These are phyloP conservation scores for Hawksworthiomyces lignivorus DNA, from an alignment of 2,329 filamentous ascomycete genomes.

Conservation along the genomic window DNA sequence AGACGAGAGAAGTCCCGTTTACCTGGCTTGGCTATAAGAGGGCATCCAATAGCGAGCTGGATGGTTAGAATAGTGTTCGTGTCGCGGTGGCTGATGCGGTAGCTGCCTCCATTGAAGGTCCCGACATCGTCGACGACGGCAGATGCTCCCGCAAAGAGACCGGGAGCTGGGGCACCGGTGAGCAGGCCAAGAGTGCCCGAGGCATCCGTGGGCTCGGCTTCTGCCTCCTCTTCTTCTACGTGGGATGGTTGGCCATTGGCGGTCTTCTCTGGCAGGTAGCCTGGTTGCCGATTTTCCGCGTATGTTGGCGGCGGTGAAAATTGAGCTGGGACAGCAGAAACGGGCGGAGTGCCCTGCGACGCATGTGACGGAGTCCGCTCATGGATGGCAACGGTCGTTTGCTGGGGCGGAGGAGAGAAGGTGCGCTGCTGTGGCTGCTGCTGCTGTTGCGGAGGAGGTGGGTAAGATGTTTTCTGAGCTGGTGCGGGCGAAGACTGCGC, in stretches of 20 bases:
- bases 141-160: conserved; percentile 56
- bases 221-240: conserved; percentile 13
- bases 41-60: conserved; percentile 83
- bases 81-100: conserved; percentile 85
- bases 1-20: too few species aligned
- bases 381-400: conserved; percentile 29
- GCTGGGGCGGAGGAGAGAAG: conserved; percentile 20
- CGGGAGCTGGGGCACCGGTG: conserved; percentile 32
- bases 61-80: conserved; percentile 83
- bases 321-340: conserved; percentile 8
- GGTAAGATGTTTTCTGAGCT: conserved; percentile 17
- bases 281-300: conserved; percentile 14
- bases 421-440: conserved; percentile 19
- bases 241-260: background rate
- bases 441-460: conserved; percentile 17
- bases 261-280: conserved; percentile 26
- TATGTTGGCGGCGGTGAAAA: conserved; percentile 24
- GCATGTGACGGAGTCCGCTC: conserved; percentile 24
- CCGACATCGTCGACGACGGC: conserved; percentile 74
- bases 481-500: conserved; percentile 22
- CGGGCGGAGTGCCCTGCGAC: conserved; percentile 13
- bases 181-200: conserved; percentile 26
- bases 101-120: conserved; percentile 95
- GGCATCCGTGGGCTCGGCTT: conserved; percentile 20
- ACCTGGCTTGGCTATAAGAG: conserved; percentile 72